These are phyloP conservation scores for Amylocystis lapponica DNA, from an alignment of 768 basidiomycete genomes.

Conservation along the genomic window DNA sequence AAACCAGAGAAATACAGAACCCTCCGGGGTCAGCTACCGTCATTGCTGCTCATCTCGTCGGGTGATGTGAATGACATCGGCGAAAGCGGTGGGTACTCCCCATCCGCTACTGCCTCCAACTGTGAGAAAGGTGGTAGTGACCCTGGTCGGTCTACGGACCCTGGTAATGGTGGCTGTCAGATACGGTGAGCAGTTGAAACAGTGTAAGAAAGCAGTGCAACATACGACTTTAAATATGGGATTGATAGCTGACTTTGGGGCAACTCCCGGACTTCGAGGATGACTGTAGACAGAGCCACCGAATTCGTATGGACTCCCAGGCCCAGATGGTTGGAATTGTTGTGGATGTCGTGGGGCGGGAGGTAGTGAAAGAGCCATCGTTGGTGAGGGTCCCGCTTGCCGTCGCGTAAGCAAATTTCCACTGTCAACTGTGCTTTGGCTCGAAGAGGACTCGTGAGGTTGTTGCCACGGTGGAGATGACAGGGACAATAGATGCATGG, in stretches of 20 bases:
- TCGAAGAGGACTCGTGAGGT: conserved; percentile 16
- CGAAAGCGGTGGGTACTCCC: conserved; percentile 66
- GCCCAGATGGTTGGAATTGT: conserved; percentile 30
- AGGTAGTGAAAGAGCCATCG: conserved; percentile 10
- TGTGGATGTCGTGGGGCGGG: conserved; percentile 27
- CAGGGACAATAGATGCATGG: conserved; percentile 67
- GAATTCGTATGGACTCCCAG: conserved; percentile 43
- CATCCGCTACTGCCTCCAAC: conserved; percentile 78
- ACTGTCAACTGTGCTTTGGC: conserved; percentile 14
- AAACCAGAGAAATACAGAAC: conserved; percentile 8
- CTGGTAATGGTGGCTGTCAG: conserved; percentile 17
- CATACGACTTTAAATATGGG: conserved; percentile 90
- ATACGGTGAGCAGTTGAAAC: neutral
- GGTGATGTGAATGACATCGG: conserved; percentile 66
- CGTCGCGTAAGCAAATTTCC: conserved; percentile 11
- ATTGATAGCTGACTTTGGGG: conserved; percentile 68
- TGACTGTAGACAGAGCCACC: conserved; percentile 46
- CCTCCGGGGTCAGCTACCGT: conserved; percentile 12
- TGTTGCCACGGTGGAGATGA: conserved; percentile 47
- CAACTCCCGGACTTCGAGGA: conserved; percentile 55
- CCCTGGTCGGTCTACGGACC: conserved; percentile 18
- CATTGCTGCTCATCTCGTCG: conserved; percentile 35
- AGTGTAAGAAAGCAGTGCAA: too few species aligned
- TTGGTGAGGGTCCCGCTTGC: conserved; percentile 18
- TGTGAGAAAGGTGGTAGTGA: conserved; percentile 74